Evolutionary conservation across 768 basidiomycete genomes (phyloP).

Genomic region (Phaffia tasmanica): DNA sequence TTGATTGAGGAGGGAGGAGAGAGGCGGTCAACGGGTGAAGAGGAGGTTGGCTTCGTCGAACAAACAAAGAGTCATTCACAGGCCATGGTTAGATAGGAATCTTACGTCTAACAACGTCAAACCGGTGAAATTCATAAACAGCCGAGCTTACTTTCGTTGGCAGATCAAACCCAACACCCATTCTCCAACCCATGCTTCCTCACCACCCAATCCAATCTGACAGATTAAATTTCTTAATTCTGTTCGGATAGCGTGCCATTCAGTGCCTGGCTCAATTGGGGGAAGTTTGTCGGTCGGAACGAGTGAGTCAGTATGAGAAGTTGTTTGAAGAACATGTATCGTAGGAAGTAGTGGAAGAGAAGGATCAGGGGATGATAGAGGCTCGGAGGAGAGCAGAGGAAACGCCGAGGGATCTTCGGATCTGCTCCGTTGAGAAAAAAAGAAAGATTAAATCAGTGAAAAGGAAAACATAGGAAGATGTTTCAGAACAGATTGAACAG

Average conservation of each 20-base stretch:
- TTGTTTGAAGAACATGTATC: conserved; percentile 17
- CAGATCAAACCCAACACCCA: conserved; percentile 31
- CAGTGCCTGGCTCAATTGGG: not conserved
- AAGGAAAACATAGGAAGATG: no score
- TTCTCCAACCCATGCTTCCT: conserved; percentile 31
- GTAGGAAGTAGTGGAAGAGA: conserved; percentile 4
- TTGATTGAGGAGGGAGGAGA: conserved; percentile 27
- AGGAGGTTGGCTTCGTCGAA: conserved; percentile 28
- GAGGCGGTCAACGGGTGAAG: conserved; percentile 32
- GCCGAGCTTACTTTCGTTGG: conserved; percentile 24
- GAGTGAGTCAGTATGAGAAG: not conserved
- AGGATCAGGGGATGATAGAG: not conserved
- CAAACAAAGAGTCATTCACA: not conserved
- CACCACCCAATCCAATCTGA: conserved; percentile 27
- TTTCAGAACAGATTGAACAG: not conserved
- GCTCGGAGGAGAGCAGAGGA: conserved; percentile 2
- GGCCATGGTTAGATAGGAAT: not conserved
- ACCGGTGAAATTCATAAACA: not conserved
- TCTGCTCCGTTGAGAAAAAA: no score
- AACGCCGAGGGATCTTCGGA: not conserved
- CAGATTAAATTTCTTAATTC: conserved; percentile 29
- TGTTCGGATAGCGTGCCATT: not conserved
- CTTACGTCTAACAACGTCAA: not conserved
- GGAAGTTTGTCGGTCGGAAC: not conserved
- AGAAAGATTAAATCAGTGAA: not conserved